Conservation (phyloP, 1,284 basidiomycete genomes). For the Cutaneotrichosporon sp. region DNA sequence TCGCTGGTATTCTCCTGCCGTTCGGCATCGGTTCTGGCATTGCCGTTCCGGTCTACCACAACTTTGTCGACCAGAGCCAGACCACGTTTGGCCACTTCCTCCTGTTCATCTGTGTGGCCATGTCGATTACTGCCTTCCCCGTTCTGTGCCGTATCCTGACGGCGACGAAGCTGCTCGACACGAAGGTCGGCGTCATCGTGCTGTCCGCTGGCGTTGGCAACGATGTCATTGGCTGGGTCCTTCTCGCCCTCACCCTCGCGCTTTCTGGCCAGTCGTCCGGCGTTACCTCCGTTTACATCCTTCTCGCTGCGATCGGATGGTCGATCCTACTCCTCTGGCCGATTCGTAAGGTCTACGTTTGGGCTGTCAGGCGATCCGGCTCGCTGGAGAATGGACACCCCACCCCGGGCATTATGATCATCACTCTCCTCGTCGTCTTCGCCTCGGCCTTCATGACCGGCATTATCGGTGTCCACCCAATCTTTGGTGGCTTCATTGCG, state of each 20-base stretch:
- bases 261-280: slow-evolving; percentile 64
- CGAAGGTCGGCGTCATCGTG: slow-evolving; percentile 86
- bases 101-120: slow-evolving; percentile 85
- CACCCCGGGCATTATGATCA: slow-evolving; percentile 70
- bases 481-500: slow-evolving; percentile 74
- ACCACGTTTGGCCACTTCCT: slow-evolving; percentile 80
- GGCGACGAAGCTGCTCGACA: slow-evolving; percentile 69
- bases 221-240: slow-evolving; percentile 64
- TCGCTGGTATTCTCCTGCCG: slow-evolving; percentile 65
- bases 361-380: slow-evolving; percentile 72
- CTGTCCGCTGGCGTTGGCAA: slow-evolving; percentile 92
- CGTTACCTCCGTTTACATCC: slow-evolving; percentile 70
- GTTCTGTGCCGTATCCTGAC: slow-evolving; percentile 75
- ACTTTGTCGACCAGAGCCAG: slow-evolving; percentile 60
- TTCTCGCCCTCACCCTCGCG: slow-evolving; percentile 75
- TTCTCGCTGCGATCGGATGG: slow-evolving; percentile 78
- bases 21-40: slow-evolving; percentile 81
- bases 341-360: slow-evolving; percentile 58
- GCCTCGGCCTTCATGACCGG: slow-evolving; percentile 80
- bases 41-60: slow-evolving; percentile 70
- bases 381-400: slow-evolving; percentile 63
- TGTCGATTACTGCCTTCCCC: slow-evolving; percentile 87
- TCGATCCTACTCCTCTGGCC: slow-evolving; percentile 72
- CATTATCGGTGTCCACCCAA: slow-evolving; percentile 70
- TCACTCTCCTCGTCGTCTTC: slow-evolving; percentile 68